phyloP scores from a whole-genome alignment of 2,329 filamentous ascomycete species.

The Chaetothyriales sp. region DNA sequence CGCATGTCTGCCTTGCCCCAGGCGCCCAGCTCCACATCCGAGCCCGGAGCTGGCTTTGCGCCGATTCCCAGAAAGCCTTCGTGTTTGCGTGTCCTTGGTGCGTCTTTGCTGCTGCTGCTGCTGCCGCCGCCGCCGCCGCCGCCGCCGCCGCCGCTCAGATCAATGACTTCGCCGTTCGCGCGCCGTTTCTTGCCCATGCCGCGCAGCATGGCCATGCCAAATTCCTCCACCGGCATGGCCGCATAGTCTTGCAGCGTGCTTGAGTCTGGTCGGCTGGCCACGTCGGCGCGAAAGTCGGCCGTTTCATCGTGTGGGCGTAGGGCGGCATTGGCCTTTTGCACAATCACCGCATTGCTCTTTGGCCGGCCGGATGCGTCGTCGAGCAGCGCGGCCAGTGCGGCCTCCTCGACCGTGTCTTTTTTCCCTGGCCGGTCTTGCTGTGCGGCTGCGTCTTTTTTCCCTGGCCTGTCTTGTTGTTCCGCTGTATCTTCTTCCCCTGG shows the following conservation, averaged over 20 bases:
- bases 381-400: slow-evolving; percentile 54
- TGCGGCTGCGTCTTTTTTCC: slow-evolving; percentile 10
- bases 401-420: slow-evolving; percentile 31
- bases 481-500: too few species aligned
- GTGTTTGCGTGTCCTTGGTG: slow-evolving; percentile 48
- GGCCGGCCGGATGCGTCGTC: slow-evolving; percentile 37
- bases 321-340: slow-evolving; percentile 21
- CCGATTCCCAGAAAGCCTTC: slow-evolving; percentile 78
- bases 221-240: slow-evolving; percentile 83
- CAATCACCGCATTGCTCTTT: slow-evolving; percentile 41
- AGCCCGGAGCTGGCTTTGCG: slow-evolving; percentile 49
- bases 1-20: slow-evolving; percentile 56
- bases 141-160: slow-evolving; percentile 25
- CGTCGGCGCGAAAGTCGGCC: slow-evolving; percentile 57
- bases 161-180: slow-evolving; percentile 39
- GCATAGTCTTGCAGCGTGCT: slow-evolving; percentile 75
- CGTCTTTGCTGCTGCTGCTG: slow-evolving; percentile 22
- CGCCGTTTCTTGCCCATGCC: slow-evolving; percentile 86
- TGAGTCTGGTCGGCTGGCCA: slow-evolving; percentile 57
- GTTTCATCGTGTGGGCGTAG: slow-evolving; percentile 25
- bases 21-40: slow-evolving; percentile 57
- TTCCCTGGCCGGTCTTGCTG: slow-evolving; percentile 28
- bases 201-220: slow-evolving; percentile 75
- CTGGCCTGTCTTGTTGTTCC: slow-evolving; percentile 5
- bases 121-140: slow-evolving; percentile 22